These are phyloP conservation scores for Calocera viscosa DNA, from an alignment of 768 basidiomycete genomes.

Conservation along the genomic window DNA sequence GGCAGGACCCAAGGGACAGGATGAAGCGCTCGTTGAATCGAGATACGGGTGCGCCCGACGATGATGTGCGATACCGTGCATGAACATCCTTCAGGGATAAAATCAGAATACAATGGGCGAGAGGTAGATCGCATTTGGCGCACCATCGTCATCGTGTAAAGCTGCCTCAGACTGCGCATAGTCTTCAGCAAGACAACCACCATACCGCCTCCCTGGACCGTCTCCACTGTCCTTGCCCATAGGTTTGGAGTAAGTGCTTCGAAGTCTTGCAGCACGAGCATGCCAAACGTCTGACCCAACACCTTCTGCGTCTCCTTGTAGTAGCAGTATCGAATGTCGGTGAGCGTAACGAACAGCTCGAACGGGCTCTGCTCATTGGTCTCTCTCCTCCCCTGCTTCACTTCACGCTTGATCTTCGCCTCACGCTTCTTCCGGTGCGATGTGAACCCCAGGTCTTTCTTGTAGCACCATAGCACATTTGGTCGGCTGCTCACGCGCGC, in stretches of 20 bases:
- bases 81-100: constrained; percentile 67
- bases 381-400: constrained; percentile 87
- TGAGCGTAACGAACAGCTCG: constrained; percentile 97
- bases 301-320: constrained; percentile 97
- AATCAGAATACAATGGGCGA: constrained; percentile 1
- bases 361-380: constrained; percentile 94
- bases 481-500: constrained; percentile 78
- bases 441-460: constrained; percentile 94
- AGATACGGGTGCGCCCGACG: constrained; percentile 77
- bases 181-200: constrained; percentile 86
- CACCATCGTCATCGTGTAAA: constrained; percentile 82
- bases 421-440: constrained; percentile 96
- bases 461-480: constrained; percentile 96
- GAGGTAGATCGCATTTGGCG: constrained; percentile 34
- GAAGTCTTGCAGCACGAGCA: constrained; percentile 94
- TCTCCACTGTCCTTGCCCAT: constrained; percentile 92
- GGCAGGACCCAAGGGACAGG: constrained; percentile 84
- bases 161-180: constrained; percentile 81
- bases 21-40: constrained; percentile 99
- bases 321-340: constrained; percentile 95
- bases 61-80: constrained; percentile 80
- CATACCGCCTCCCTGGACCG: constrained; percentile 88
- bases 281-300: constrained; percentile 93
- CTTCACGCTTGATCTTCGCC: constrained; percentile 89
- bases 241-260: constrained; percentile 97